Evolutionary conservation across 164 flowering plant species (phyloP), one percentile per base, ranked within the genome.

Genomic region (Protea cynaroides): DNA sequence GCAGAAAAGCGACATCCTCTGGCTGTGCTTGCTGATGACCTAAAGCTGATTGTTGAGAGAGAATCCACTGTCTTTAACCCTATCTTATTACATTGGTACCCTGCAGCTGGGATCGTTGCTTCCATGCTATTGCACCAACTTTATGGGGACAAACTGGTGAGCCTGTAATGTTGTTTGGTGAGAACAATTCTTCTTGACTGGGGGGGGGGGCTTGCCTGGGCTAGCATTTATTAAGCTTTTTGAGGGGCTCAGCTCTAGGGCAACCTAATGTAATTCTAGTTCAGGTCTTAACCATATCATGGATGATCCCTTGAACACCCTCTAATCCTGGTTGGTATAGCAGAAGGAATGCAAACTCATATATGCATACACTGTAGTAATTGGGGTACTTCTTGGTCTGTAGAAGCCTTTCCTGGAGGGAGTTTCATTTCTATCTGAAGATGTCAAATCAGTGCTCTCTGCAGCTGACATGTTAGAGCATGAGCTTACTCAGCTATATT

Each of bases 91-190:
- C 73, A 61, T 24, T 86, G 88, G 87, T 82, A 73, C 68, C 83
- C 86, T 64, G 84, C 82, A 66, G 85, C 86, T 66, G 78, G 83
- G 64, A 67, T 65, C 64, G 69, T 83, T 25, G 76, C 87, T 54
- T 75, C 85, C 51, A 62, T 56, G 65, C 70, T 59, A 50, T 67
- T 89, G 71, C 87, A 89, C 69, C 75, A 67, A 56, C 70, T 79
- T 72, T 92, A 82, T 81, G 84, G 90, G 67, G 84, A 86, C 71
- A 81, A 69, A 76, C 78, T 92, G 97, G 97, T 92, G 67, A 46
- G 81, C 62, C 29, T 59, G 18, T 38, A 25, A 23, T 12, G 36
- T 66, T 53, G 23, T 58, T 54, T 57, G 22, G 25, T 50, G 21
- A 46, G n/a, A 47, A 17, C 23, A n/a, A 23, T 63, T 29, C 38